Percentiles rank a stretch among this genome's conserved stretches.
Evolutionary conservation across 495 filamentous ascomycete species (phyloP).

Genomic region (Geoglossum glabrum): DNA sequence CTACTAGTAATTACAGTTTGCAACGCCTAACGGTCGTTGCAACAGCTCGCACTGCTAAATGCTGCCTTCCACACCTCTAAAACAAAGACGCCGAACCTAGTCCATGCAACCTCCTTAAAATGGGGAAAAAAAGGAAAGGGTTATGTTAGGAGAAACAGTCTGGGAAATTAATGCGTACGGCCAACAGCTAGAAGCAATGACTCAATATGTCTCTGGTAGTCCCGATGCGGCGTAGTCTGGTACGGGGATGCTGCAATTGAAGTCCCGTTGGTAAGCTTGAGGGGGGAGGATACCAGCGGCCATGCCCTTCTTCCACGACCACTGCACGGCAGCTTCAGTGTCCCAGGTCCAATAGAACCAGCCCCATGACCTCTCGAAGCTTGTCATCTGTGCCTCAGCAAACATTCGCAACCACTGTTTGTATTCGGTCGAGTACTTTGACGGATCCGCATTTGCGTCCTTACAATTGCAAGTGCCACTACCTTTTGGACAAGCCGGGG

Average conservation of each 20-base stretch:
- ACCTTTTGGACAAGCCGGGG: slow-evolving; percentile 31
- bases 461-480: slow-evolving; percentile 44
- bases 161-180: neutral
- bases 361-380: slow-evolving; percentile 77
- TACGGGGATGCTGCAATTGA: slow-evolving; percentile 48
- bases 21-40: no score
- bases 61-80: neutral
- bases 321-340: slow-evolving; percentile 64
- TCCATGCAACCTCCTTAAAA: neutral
- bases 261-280: slow-evolving; percentile 55
- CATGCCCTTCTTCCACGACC: slow-evolving; percentile 81
- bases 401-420: slow-evolving; percentile 75
- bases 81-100: neutral
- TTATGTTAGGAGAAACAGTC: neutral
- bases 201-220: slow-evolving; percentile 49
- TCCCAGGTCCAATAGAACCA: slow-evolving; percentile 99
- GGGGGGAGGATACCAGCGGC: slow-evolving; percentile 64
- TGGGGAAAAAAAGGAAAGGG: neutral
- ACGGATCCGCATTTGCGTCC: slow-evolving; percentile 50
- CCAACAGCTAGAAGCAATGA: neutral
- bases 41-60: neutral
- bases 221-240: slow-evolving; percentile 45
- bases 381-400: slow-evolving; percentile 86
- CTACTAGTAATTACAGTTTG: no score
- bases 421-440: slow-evolving; percentile 49